These are phyloP conservation scores for Amaranthus hypochondriacus DNA, from an alignment of 148 eudicot species.

Conservation along the genomic window DNA sequence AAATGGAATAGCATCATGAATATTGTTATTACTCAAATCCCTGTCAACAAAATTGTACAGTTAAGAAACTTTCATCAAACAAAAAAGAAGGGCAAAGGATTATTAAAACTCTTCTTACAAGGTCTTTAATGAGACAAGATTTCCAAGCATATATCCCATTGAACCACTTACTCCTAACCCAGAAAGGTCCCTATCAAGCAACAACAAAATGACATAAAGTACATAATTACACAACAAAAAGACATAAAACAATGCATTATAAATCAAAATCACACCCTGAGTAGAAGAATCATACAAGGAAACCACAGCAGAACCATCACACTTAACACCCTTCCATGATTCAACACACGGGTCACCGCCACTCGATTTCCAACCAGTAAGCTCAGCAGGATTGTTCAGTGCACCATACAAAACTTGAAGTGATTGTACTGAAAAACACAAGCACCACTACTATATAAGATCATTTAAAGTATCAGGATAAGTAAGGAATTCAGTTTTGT, in stretches of 20 bases:
- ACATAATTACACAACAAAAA: slow-evolving; percentile 5
- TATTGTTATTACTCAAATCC: slow-evolving; percentile 81
- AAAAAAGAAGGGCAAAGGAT: not conserved
- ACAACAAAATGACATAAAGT: slow-evolving; percentile 17
- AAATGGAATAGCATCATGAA: slow-evolving; percentile 79
- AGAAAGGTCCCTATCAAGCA: slow-evolving; percentile 61
- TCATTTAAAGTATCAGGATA: not conserved
- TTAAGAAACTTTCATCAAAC: slow-evolving; percentile 12
- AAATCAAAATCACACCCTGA: slow-evolving; percentile 2
- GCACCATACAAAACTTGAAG: slow-evolving; percentile 79
- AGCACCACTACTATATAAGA: slow-evolving; percentile 9
- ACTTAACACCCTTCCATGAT: slow-evolving; percentile 86
- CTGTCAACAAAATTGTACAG: slow-evolving; percentile 31
- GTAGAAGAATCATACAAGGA: slow-evolving; percentile 49
- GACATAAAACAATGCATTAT: not conserved
- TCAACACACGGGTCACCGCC: slow-evolving; percentile 95
- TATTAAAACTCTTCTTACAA: slow-evolving; percentile 41
- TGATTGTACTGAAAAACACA: slow-evolving; percentile 56
- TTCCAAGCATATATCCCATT: slow-evolving; percentile 78
- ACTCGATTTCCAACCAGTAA: slow-evolving; percentile 71
- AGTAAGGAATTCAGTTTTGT: not conserved
- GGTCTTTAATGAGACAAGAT: slow-evolving; percentile 54
- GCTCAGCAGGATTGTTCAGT: slow-evolving; percentile 73
- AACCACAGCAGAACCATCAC: slow-evolving; percentile 84
- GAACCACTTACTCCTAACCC: slow-evolving; percentile 76